These are phyloP conservation scores for Mucor irregularis DNA, from an alignment of 371 early-diverging fungal species.

Conservation along the genomic window DNA sequence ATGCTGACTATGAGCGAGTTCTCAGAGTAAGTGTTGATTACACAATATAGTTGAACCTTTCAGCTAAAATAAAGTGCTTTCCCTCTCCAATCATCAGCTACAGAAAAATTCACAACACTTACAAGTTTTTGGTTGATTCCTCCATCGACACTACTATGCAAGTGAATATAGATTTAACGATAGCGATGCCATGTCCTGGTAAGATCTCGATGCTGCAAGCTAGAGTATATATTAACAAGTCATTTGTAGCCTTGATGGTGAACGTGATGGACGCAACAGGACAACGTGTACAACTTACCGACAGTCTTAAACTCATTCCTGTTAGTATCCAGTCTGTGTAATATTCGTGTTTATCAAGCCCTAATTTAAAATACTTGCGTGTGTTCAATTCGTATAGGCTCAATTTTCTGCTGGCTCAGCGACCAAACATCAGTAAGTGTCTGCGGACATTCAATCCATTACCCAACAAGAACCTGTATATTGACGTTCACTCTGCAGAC, in stretches of 20 bases:
- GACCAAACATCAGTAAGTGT: constrained; percentile 30
- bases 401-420: constrained; percentile 48
- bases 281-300: constrained; percentile 40
- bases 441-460: not conserved
- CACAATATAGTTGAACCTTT: not conserved
- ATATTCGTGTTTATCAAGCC: not conserved
- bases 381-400: constrained; percentile 30
- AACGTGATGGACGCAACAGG: constrained; percentile 55
- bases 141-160: constrained; percentile 66
- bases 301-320: constrained; percentile 42
- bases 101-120: constrained; percentile 60
- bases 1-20: constrained; percentile 71
- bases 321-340: constrained; percentile 26
- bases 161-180: constrained; percentile 83
- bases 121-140: constrained; percentile 80
- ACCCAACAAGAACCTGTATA: not conserved
- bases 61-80: not conserved
- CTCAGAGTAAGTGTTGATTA: constrained; percentile 60
- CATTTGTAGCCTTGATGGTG: constrained; percentile 25
- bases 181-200: constrained; percentile 90
- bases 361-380: not conserved
- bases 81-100: constrained; percentile 23
- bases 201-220: constrained; percentile 6
- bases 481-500: constrained; percentile 7
- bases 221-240: not conserved